Base-by-base conservation (phyloP, 495 filamentous ascomycete genomes). In the Choiromyces venosus region DNA sequence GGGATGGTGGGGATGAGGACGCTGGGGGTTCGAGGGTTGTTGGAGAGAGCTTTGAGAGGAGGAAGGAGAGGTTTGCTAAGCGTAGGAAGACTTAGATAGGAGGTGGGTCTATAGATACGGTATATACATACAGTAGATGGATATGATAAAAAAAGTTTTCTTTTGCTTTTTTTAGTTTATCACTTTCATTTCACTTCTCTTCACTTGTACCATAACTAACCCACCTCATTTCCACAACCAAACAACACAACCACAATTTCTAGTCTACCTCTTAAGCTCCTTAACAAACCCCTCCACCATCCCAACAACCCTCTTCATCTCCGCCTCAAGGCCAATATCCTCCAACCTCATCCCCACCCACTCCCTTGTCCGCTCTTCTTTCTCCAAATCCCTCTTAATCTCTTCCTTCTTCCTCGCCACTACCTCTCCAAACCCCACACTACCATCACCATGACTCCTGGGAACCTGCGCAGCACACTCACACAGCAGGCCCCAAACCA, bases 11-110 rank as follows among this genome's bases (percentile, higher is more conserved):
- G 40, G 71, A 42, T 42, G 66, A 56, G 19, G 79, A 66, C 12
- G 79, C 68, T 14, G n/a, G n/a, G n/a, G 69, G 56, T 16, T 70
- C 44, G 46, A 71, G 61, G 19, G 69, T 66, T 33, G 39, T 81
- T 8, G 79, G 79, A 0, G 70, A 72, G 35, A 70, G 66, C 25
- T 81, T 80, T 71, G 74, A 74, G 37, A 72, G 73, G n/a, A 81
- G 67, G 76, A 81, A 65, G 67, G 70, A 67, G 19, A 79, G 65
- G 66, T 21, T 76, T 67, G 71, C 40, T 40, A 81, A 81, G 76
- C 79, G 74, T 52, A 74, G 79, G 70, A 81, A 71, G 71, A 36
- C 69, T 37, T 81, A 79, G 64, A n/a, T n/a, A 38, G 29, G 38
- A 38, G 29, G 12, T 18, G 14, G 29, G 52, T 33, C 52, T 14